phyloP scores from a whole-genome alignment of 73 alveolate genomes.

The Uronychia setigera region DNA sequence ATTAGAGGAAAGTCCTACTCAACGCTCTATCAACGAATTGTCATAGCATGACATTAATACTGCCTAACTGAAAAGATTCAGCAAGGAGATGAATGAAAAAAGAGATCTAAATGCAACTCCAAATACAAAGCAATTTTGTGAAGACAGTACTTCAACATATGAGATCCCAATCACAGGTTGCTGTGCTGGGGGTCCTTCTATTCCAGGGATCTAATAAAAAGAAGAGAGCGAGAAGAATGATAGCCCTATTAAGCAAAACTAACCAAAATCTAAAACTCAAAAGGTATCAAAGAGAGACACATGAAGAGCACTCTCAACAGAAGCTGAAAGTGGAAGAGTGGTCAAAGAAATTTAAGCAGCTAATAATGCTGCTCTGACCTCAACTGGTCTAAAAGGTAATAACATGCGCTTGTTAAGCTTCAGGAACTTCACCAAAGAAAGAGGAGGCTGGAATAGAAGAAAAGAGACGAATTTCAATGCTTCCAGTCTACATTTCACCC shows the following conservation, averaged over 20 bases:
- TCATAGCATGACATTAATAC: neutral
- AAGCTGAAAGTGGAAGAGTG: neutral
- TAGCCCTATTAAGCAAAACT: neutral
- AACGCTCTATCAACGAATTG: neutral
- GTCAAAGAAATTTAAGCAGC: neutral
- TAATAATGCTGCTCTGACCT: too few species aligned
- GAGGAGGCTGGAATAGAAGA: neutral
- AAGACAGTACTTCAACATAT: neutral
- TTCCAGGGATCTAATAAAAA: neutral
- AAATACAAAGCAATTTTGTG: neutral
- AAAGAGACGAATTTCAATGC: neutral
- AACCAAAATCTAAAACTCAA: neutral
- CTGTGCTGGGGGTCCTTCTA: neutral
- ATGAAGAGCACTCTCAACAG: neutral
- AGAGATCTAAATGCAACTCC: neutral
- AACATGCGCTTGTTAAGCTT: neutral
- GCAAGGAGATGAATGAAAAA: neutral
- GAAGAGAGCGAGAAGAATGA: neutral
- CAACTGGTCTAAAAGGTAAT: neutral
- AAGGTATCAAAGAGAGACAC: neutral
- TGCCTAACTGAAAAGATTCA: neutral
- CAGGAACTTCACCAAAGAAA: neutral
- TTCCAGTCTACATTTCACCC: neutral
- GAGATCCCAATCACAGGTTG: too few species aligned
- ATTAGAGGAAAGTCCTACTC: neutral